A percentile compares a stretch with the other conserved stretches of the same genome.
Evolutionary conservation across 371 early-diverging fungal species (phyloP).

Genomic region (Syncephalastrum sp.): DNA sequence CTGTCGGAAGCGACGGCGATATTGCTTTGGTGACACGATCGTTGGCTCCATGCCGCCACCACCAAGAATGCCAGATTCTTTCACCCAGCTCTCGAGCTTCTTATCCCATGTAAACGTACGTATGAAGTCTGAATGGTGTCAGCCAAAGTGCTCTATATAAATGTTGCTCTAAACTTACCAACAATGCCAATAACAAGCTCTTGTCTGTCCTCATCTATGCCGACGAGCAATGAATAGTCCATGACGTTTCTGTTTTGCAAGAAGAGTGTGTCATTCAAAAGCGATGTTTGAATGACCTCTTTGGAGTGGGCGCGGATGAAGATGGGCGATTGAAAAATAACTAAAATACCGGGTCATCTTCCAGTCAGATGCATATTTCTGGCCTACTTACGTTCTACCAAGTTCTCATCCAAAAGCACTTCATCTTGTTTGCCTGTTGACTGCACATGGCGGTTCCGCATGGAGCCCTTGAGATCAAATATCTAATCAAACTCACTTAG

Average conservation of each 20-base stretch:
- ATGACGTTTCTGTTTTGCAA: slow-evolving; percentile 88
- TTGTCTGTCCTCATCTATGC: slow-evolving; percentile 80
- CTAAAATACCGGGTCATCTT: slow-evolving; percentile 23
- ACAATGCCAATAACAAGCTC: slow-evolving; percentile 95
- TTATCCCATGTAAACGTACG: slow-evolving; percentile 98
- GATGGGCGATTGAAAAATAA: slow-evolving; percentile 84
- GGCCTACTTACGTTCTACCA: slow-evolving; percentile 70
- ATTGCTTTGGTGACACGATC: slow-evolving; percentile 92
- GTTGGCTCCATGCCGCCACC: slow-evolving; percentile 92
- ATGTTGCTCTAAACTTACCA: slow-evolving; percentile 47
- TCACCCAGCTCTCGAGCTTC: slow-evolving; percentile 95
- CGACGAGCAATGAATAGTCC: slow-evolving; percentile 96
- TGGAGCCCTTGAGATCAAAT: slow-evolving; percentile 96
- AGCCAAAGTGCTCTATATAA: background rate
- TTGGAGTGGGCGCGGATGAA: slow-evolving; percentile 92
- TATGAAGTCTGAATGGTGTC: slow-evolving; percentile 74
- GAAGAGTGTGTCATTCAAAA: slow-evolving; percentile 92
- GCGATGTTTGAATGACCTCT: slow-evolving; percentile 73
- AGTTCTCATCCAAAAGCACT: slow-evolving; percentile 92
- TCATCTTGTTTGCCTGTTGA: slow-evolving; percentile 86
- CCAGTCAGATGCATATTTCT: too few species aligned
- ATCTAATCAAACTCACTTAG: slow-evolving; percentile 41
- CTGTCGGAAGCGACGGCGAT: slow-evolving; percentile 87
- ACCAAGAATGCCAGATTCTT: slow-evolving; percentile 85
- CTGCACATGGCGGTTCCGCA: slow-evolving; percentile 92